phyloP scores from a whole-genome alignment of 768 basidiomycete species.

The Russula sp. region DNA sequence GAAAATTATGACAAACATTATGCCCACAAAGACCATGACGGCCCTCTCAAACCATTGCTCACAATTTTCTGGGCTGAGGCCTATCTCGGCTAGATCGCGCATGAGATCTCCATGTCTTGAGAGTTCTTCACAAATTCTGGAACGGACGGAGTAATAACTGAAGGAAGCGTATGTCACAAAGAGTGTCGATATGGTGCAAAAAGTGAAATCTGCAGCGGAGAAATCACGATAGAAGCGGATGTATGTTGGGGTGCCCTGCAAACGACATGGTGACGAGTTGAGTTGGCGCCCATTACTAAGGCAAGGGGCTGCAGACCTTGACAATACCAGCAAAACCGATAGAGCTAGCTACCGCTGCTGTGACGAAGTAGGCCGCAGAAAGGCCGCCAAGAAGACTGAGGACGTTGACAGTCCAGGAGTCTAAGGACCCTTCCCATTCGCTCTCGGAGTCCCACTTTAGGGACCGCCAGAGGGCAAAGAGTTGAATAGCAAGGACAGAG shows the following conservation, averaged over 20 bases:
- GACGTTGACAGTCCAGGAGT: constrained; percentile 38
- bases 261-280: not conserved
- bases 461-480: constrained; percentile 40
- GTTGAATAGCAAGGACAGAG: constrained; percentile 35
- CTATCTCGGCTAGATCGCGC: constrained; percentile 62
- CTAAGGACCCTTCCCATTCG: constrained; percentile 44
- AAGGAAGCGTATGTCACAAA: constrained; percentile 56
- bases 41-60: constrained; percentile 72
- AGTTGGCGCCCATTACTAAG: not conserved
- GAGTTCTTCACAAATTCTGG: constrained; percentile 66
- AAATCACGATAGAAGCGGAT: constrained; percentile 81
- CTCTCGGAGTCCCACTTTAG: constrained; percentile 43
- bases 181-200: constrained; percentile 54
- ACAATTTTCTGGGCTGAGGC: constrained; percentile 73
- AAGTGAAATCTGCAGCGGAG: constrained; percentile 71
- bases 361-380: constrained; percentile 58
- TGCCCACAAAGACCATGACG: constrained; percentile 49
- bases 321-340: constrained; percentile 65
- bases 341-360: constrained; percentile 55
- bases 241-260: constrained; percentile 53
- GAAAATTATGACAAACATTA: constrained; percentile 57
- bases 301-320: constrained; percentile 41
- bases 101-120: constrained; percentile 71
- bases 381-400: constrained; percentile 54
- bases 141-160: constrained; percentile 44